A percentile compares a stretch with the other conserved stretches of the same genome.
These are phyloP conservation scores for Fusarium kyushuense DNA, from an alignment of 2,329 filamentous ascomycete genomes.

Conservation along the genomic window DNA sequence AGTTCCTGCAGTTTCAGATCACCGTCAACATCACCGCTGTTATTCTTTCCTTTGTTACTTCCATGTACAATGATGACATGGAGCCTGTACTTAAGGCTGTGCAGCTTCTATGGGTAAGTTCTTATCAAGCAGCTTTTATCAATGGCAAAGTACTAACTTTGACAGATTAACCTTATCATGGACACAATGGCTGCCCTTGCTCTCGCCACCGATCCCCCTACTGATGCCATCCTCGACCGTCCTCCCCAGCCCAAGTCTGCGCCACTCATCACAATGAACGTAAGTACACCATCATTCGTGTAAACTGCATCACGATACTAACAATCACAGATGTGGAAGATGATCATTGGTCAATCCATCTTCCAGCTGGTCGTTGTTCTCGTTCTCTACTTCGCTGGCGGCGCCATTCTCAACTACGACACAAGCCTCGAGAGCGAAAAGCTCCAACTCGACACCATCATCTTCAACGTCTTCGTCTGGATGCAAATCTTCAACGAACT, in stretches of 20 bases:
- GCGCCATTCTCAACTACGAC: conserved; percentile 49
- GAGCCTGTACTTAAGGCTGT: conserved; percentile 86
- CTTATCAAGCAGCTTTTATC: fast-evolving
- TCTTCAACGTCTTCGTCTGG: conserved; percentile 99
- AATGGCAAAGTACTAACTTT: background rate
- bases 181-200: conserved; percentile 92
- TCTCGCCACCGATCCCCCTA: conserved; percentile 88
- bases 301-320: fast-evolving
- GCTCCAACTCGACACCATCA: conserved; percentile 77
- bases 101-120: conserved; percentile 89
- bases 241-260: conserved; percentile 71
- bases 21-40: conserved; percentile 95
- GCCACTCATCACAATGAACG: conserved; percentile 79
- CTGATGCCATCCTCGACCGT: conserved; percentile 81
- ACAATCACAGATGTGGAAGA: conserved; percentile 85
- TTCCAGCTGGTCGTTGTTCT: conserved; percentile 88
- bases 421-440: conserved; percentile 57
- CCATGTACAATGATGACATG: conserved; percentile 77
- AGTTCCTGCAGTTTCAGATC: conserved; percentile 81
- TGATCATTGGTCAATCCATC: conserved; percentile 93
- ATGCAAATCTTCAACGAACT: conserved; percentile 93
- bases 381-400: conserved; percentile 82
- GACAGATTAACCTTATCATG: conserved; percentile 83
- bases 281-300: background rate
- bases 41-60: conserved; percentile 85